Evolutionary conservation across 140 eudicot genomes (phyloP).

Genomic region (Ambrosia hybrid): DNA sequence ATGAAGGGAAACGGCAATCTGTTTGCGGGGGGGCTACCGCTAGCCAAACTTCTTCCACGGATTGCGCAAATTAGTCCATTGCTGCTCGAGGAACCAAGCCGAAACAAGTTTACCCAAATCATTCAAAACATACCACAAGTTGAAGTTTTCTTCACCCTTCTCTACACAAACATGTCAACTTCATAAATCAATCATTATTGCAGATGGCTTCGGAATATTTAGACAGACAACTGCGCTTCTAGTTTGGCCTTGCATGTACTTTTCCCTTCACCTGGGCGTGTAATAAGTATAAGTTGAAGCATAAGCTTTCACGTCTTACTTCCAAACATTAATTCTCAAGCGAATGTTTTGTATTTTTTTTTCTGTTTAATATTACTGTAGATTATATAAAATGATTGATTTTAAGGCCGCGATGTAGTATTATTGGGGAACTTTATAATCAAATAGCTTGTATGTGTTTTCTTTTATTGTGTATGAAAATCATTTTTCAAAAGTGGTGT

Average conservation of each 20-base stretch:
- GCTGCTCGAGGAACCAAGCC: constrained; percentile 63
- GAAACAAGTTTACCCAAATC: constrained; percentile 54
- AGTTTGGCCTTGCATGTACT: not conserved
- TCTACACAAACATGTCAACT: constrained; percentile 64
- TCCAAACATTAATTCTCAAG: constrained; percentile 4
- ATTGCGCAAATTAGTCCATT: constrained; percentile 61
- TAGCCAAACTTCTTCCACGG: constrained; percentile 71
- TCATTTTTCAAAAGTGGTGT: not conserved
- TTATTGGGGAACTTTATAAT: not conserved
- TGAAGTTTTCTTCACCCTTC: constrained; percentile 80
- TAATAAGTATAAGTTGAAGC: constrained; percentile 5
- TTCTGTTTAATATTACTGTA: not conserved
- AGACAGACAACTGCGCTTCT: not conserved
- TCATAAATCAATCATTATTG: constrained; percentile 19
- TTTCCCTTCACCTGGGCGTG: not conserved
- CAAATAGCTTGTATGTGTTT: not conserved
- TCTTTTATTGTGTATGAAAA: not conserved
- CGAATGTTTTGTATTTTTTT: constrained; percentile 3
- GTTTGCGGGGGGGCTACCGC: constrained; percentile 59
- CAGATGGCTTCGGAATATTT: not conserved
- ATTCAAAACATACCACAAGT: constrained; percentile 69
- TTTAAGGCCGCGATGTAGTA: not conserved
- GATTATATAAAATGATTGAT: not conserved
- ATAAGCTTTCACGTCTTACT: constrained; percentile 1
- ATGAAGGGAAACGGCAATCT: constrained; percentile 47